Conservation (phyloP, 2,329 filamentous ascomycete genomes). For the Apiospora saccharicola region DNA sequence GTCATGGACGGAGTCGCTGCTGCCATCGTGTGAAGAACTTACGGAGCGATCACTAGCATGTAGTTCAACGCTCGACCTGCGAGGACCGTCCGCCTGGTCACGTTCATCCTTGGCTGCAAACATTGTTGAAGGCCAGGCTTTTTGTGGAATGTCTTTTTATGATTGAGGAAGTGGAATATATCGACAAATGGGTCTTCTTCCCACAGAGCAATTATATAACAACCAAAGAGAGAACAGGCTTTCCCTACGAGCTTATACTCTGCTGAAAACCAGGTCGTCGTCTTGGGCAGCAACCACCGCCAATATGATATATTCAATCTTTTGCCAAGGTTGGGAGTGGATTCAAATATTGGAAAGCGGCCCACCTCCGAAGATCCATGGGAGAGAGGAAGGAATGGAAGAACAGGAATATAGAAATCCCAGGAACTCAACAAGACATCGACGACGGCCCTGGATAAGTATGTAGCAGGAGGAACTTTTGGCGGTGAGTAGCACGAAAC, state of each 20-base stretch:
- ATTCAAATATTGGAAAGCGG: slow-evolving; percentile 7
- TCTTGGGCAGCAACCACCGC: slow-evolving; percentile 7
- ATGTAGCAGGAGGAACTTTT: not conserved
- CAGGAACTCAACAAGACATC: not conserved
- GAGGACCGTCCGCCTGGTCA: not conserved
- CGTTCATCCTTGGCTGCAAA: slow-evolving; percentile 21
- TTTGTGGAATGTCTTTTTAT: not conserved
- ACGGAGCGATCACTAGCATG: slow-evolving; percentile 23
- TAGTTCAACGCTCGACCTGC: slow-evolving; percentile 15
- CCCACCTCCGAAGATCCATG: slow-evolving; percentile 18
- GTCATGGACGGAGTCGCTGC: slow-evolving; percentile 29
- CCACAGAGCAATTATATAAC: not conserved
- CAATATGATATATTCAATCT: not conserved
- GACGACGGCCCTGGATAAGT: not conserved
- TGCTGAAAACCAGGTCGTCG: not conserved
- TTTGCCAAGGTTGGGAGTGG: slow-evolving; percentile 8
- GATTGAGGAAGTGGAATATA: not conserved
- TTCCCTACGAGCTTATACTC: not conserved
- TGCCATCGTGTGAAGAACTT: slow-evolving; percentile 26
- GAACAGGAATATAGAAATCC: not conserved
- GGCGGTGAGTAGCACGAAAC: not conserved
- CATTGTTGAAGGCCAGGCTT: slow-evolving; percentile 18
- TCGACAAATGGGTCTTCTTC: not conserved
- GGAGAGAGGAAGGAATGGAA: not conserved
- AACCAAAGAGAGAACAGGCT: not conserved